These are phyloP conservation scores for Inosperma sp. DNA, from an alignment of 768 basidiomycete species.

Conservation along the genomic window DNA sequence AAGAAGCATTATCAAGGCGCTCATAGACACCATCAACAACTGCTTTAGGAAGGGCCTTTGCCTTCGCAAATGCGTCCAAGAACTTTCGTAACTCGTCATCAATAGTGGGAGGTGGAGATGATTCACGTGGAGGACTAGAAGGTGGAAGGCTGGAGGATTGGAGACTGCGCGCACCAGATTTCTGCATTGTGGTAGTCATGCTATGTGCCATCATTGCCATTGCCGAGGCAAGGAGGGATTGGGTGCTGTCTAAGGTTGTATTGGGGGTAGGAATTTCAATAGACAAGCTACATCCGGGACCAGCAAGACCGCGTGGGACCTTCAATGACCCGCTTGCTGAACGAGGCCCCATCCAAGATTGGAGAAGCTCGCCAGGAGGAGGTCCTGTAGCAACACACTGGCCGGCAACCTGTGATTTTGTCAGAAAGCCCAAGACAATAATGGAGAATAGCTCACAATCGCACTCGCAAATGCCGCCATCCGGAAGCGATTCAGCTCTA, in stretches of 20 bases:
- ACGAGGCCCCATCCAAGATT: neutral
- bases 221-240: slow-evolving; percentile 2
- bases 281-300: slow-evolving; percentile 2
- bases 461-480: neutral
- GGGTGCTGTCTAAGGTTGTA: neutral
- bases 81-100: neutral
- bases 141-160: neutral
- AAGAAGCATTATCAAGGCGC: neutral
- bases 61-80: neutral
- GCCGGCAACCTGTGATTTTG: slow-evolving; percentile 1
- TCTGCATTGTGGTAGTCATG: neutral
- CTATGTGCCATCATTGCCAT: slow-evolving; percentile 1
- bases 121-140: neutral
- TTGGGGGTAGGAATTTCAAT: neutral
- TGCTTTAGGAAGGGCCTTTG: neutral
- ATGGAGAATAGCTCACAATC: neutral
- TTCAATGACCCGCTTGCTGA: neutral
- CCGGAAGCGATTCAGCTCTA: slow-evolving; percentile 3
- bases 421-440: neutral
- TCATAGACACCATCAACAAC: neutral
- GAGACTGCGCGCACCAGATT: neutral
- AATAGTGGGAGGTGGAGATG: neutral
- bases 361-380: slow-evolving; percentile 1
- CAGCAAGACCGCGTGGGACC: neutral
- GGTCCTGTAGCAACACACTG: neutral